Evolutionary conservation across 345 rosid genomes (phyloP).

Genomic region (Rubroshorea leprosula): DNA sequence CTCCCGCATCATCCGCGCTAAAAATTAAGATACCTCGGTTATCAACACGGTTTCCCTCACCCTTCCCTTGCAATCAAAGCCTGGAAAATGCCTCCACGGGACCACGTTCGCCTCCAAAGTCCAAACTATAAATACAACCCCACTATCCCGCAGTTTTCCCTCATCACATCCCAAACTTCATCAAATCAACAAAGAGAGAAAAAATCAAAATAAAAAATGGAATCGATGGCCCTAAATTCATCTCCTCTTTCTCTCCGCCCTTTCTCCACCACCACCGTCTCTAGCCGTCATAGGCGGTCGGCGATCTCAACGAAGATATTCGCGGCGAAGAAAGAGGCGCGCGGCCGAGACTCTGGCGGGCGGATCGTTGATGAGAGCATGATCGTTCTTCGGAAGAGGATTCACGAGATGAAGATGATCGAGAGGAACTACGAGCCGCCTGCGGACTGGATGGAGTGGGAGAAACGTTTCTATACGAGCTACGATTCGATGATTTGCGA

Average conservation of each 20-base stretch:
- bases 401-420: slow-evolving; percentile 54
- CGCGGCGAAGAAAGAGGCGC: too few relatives aligned
- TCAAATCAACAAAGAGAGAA: too few relatives aligned
- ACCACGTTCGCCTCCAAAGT: too few relatives aligned
- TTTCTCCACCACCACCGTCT: neutral
- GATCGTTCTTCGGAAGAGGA: slow-evolving; percentile 52
- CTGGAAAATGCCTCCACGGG: too few relatives aligned
- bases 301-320: neutral
- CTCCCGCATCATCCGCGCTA: too few relatives aligned
- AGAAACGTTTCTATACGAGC: slow-evolving; percentile 42
- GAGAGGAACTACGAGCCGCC: slow-evolving; percentile 71
- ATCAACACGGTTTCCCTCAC: too few relatives aligned
- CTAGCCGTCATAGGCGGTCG: too few relatives aligned
- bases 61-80: too few relatives aligned
- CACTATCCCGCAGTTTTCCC: too few relatives aligned
- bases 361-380: slow-evolving; percentile 52
- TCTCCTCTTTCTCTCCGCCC: neutral
- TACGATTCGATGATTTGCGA: slow-evolving; percentile 53
- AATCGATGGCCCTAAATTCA: neutral
- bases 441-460: slow-evolving; percentile 65
- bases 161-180: neutral
- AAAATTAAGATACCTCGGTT: too few relatives aligned
- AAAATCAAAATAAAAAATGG: slow-evolving; percentile 5
- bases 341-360: slow-evolving; percentile 24
- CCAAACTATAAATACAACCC: too few relatives aligned